Evolutionary conservation across 768 basidiomycete genomes (phyloP), one percentile per base, ranked within the genome.

Genomic region (Sutorius australiensis): DNA sequence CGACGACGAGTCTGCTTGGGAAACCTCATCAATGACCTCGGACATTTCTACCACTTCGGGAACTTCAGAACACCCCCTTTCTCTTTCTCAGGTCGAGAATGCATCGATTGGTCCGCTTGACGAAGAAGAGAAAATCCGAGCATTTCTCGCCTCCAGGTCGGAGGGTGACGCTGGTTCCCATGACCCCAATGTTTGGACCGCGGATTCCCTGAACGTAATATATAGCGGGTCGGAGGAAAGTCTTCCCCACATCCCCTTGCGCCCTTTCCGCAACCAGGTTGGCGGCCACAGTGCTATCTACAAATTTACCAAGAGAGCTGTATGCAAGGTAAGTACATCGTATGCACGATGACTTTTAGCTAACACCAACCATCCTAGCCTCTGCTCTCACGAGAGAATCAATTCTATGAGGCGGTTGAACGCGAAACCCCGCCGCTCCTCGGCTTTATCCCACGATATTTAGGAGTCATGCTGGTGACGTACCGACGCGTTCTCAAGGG

Each of bases 401-500:
- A 97, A 43, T 98, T 99, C 66, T 99, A 99, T 67, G 97, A 99
- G 68, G 83, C 94, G 2, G 93, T 98, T 31, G 97, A 99, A 68
- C 81, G 86, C 27, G 91, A 93, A 63, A 91, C 92, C 0, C 95
- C 97, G 0, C 93, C 92, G 5, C 78, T 99, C 9, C 79, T 98
- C 5, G 87, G 82, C 13, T 99, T 92, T 64, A 97, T 98, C 54
- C 97, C 97, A n/a, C 87, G 95, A 40, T 99, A 99, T 70, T 78
- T 99, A 14, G 97, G 97, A 21, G 97, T 99, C 50, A 97, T 99
- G 93, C 80, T 98, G 38, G 95, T 99, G 62, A 95, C 88, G 48
- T 98, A 98, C 66, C 84, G 97, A 24, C 82, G 87, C 13, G 89
- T 92, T 37, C 73, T 79, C 13, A 84, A 78, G 62, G 62, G 69